Base-by-base conservation (phyloP, 768 basidiomycete genomes). In the Crepidotus variabilis region DNA sequence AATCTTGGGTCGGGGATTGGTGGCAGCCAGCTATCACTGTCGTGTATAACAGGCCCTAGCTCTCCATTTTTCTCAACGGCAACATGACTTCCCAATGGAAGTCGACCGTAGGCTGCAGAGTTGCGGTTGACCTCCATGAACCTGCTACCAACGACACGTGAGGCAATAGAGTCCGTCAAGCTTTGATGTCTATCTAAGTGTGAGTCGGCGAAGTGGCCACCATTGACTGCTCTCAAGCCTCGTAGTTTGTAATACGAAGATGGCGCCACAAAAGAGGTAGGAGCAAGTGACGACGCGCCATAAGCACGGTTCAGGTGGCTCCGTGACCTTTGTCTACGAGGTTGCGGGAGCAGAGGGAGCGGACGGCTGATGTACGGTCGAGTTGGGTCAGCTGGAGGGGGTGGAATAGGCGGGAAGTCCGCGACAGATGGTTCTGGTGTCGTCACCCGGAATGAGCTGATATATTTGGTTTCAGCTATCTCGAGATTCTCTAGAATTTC, bases 181-280 rank as follows among this genome's bases (percentile, higher is more conserved):
- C 79, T 81, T 39, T 77, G 74, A 52, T 72, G 69, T 55, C 69
- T 69, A 58, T 71, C 75, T 23, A 69, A 63, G 14, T 63, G 75
- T 3, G 75, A 71, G 58, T 81, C 79, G 10, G 78, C 74, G 53
- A 85, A 81, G 33, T 79, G 74, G 4, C 85, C 86, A 20, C 81
- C 83, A 54, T 74, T 84, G 22, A 90, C 75, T 8, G 83, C 85
- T 51, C 75, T 78, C 2, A 88, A 75, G 22, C 78, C 74, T 21
- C 85, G 79, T 32, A 92, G 78, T 65, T 87, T 86, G 73, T 92
- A 92, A 67, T 87, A 92, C 54, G 85, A 82, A 6, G 86, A 88
- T 6, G 90, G 90, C 4, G 87, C 88, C 8, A 91, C 83, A 63
- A 90, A 92, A 5, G 87, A 87, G 16, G 86, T 86, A 3, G 89